Conservation (phyloP, 139 green algal genomes). For the Gonium pectorale region DNA sequence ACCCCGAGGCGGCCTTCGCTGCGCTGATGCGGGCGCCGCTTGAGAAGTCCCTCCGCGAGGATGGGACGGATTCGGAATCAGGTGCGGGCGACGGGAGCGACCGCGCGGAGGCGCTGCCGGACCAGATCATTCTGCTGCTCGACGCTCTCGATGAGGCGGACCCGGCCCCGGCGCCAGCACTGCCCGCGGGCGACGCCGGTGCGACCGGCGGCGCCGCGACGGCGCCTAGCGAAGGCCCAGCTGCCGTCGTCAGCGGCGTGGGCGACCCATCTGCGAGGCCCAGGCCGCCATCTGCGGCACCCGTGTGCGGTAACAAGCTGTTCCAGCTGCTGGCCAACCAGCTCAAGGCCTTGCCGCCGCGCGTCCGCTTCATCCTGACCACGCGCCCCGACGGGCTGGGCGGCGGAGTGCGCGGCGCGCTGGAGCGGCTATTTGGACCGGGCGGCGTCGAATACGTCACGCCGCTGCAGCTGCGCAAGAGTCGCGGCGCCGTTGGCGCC, state of each 20-base stretch:
- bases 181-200: background rate
- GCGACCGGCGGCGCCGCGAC: background rate
- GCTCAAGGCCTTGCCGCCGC: background rate
- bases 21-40: background rate
- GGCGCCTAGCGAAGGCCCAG: background rate
- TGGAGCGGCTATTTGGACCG: slow-evolving; percentile 2
- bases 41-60: background rate
- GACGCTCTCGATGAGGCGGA: slow-evolving; percentile 51
- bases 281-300: background rate
- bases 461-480: background rate
- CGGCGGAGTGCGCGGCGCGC: slow-evolving; percentile 6
- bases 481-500: background rate
- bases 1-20: background rate
- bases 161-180: background rate
- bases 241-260: background rate
- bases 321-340: slow-evolving; percentile 22
- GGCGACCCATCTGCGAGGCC: background rate
- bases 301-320: slow-evolving; percentile 41
- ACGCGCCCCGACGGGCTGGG: slow-evolving; percentile 21
- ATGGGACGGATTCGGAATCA: background rate
- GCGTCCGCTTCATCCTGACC: slow-evolving; percentile 45
- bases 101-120: background rate
- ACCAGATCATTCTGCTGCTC: slow-evolving; percentile 40
- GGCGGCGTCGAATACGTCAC: slow-evolving; percentile 5
- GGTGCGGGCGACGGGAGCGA: background rate